Evolutionary conservation across 345 rosid genomes (phyloP).

Genomic region (Isatis tinctoria): DNA sequence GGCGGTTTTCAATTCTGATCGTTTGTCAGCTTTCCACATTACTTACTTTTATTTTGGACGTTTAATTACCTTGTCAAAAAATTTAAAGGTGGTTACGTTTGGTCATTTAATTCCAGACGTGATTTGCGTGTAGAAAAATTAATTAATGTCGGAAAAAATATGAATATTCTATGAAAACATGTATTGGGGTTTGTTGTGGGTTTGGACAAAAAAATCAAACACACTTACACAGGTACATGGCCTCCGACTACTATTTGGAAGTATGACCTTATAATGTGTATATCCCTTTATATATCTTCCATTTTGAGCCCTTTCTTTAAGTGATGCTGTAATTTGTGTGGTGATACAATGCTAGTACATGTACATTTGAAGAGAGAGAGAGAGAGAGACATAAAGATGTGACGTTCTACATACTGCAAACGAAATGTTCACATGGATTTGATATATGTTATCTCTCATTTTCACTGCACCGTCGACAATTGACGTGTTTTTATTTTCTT

Average conservation of each 20-base stretch:
- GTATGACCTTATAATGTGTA: background rate
- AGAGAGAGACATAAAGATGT: background rate
- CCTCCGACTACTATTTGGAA: background rate
- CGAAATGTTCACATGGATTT: background rate
- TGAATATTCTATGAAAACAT: background rate
- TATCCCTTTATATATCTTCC: background rate
- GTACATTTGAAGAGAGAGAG: background rate
- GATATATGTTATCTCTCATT: background rate
- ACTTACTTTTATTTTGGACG: background rate
- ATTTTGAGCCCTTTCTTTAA: background rate
- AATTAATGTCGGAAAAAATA: background rate
- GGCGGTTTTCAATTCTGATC: slow-evolving; percentile 18
- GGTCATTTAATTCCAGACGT: background rate
- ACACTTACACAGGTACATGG: background rate
- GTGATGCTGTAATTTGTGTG: background rate
- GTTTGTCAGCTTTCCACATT: slow-evolving; percentile 18
- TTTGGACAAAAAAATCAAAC: background rate
- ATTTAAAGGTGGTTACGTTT: background rate
- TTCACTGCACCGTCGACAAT: background rate
- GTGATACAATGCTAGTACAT: background rate
- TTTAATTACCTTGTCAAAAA: background rate
- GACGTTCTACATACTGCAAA: background rate
- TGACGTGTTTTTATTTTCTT: background rate
- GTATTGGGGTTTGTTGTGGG: background rate
- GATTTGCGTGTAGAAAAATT: background rate